These are phyloP conservation scores for Salvia sclarea DNA, from an alignment of 305 asterid genomes.

Conservation along the genomic window DNA sequence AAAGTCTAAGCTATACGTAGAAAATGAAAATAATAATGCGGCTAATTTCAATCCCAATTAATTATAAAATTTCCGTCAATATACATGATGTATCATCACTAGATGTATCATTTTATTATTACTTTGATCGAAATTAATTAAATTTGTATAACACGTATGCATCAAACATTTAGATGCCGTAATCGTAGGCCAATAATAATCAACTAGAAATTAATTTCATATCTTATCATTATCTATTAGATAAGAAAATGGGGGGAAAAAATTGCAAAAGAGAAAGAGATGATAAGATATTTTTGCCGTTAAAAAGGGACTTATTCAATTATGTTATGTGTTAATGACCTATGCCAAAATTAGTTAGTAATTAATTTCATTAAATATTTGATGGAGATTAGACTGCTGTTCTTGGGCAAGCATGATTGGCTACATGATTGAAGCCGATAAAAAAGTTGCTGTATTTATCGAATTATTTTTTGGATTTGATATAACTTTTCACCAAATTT, in stretches of 20 bases:
- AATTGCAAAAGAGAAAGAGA: no score
- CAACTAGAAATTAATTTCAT: not conserved
- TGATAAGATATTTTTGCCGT: not conserved
- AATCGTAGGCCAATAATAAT: no score
- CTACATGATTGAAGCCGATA: no score
- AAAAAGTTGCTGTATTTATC: no score
- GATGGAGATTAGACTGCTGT: not conserved
- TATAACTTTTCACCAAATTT: no score
- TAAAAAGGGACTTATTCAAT: not conserved
- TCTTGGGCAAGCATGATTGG: no score
- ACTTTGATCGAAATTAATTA: no score
- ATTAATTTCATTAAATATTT: not conserved
- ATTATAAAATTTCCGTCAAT: no score
- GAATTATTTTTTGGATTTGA: no score
- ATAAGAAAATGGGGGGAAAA: not conserved
- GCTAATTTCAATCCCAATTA: not conserved
- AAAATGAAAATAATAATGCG: not conserved
- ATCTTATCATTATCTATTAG: not conserved
- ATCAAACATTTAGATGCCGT: not conserved
- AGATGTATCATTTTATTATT: no score
- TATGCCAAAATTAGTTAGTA: not conserved
- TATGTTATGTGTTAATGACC: not conserved
- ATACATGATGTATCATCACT: no score
- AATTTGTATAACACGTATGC: not conserved
- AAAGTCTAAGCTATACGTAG: not conserved